phyloP scores from a whole-genome alignment of 2,329 filamentous ascomycete species.

The Colletotrichum gloeosporioides region DNA sequence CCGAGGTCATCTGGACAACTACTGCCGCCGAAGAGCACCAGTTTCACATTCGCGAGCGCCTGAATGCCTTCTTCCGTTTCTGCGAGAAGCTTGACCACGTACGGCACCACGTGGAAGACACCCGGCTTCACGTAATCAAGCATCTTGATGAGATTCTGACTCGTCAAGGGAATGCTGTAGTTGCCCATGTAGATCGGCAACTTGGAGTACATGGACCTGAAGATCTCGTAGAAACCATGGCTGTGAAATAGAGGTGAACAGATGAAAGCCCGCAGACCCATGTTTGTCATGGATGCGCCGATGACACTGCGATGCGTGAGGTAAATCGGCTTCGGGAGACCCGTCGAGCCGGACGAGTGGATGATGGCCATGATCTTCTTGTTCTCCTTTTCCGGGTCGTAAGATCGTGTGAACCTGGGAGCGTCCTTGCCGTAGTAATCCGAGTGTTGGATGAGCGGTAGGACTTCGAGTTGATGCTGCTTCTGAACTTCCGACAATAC shows the following conservation, averaged over 20 bases:
- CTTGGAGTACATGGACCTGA: slow-evolving; percentile 54
- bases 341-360: slow-evolving; percentile 57
- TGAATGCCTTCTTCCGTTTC: slow-evolving; percentile 51
- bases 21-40: slow-evolving; percentile 51
- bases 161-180: slow-evolving; percentile 58
- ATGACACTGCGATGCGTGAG: slow-evolving; percentile 57
- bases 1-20: slow-evolving; percentile 52
- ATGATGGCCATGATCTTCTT: slow-evolving; percentile 24
- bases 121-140: slow-evolving; percentile 38
- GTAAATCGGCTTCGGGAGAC: slow-evolving; percentile 67
- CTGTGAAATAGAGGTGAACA: slow-evolving; percentile 64
- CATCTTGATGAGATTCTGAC: slow-evolving; percentile 47
- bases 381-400: neutral
- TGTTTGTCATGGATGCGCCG: slow-evolving; percentile 44
- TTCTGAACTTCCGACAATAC: neutral
- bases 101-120: slow-evolving; percentile 55
- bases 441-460: neutral
- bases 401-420: neutral
- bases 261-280: slow-evolving; percentile 52
- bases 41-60: slow-evolving; percentile 38
- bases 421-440: neutral
- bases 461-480: neutral
- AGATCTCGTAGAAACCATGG: slow-evolving; percentile 60
- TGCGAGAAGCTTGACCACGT: slow-evolving; percentile 55
- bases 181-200: slow-evolving; percentile 59